phyloP scores from a whole-genome alignment of 1,284 basidiomycete genomes.

The Moesziomyces aphidis region DNA sequence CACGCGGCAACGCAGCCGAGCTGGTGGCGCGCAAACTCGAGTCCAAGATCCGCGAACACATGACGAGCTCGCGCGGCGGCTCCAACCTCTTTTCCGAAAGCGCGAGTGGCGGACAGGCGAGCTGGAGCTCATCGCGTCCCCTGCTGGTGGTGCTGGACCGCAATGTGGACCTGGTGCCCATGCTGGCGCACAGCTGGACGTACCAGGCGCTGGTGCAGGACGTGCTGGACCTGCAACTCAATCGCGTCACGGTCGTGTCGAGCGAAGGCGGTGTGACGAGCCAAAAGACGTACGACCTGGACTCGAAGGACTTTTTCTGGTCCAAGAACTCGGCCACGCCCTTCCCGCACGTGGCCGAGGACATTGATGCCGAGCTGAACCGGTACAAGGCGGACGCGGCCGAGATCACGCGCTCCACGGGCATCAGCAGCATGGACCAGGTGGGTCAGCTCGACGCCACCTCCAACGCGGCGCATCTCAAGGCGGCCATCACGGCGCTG shows the following conservation, averaged over 20 bases:
- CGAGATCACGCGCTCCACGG: slow-evolving; percentile 95
- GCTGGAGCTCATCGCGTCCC: slow-evolving; percentile 50
- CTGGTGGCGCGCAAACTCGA: slow-evolving; percentile 97
- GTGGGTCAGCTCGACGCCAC: slow-evolving; percentile 78
- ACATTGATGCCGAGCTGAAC: slow-evolving; percentile 92
- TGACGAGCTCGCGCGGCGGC: slow-evolving; percentile 75
- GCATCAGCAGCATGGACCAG: slow-evolving; percentile 94
- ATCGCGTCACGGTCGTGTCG: slow-evolving; percentile 82
- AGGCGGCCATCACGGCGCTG: slow-evolving; percentile 97
- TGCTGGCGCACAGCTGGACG: slow-evolving; percentile 98
- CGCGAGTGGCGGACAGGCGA: slow-evolving; percentile 14
- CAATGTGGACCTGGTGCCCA: slow-evolving; percentile 93
- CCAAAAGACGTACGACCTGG: slow-evolving; percentile 81
- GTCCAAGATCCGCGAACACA: slow-evolving; percentile 88
- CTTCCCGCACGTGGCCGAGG: slow-evolving; percentile 98
- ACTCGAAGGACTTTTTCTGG: slow-evolving; percentile 99
- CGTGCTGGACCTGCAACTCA: slow-evolving; percentile 95
- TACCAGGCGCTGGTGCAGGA: slow-evolving; percentile 98
- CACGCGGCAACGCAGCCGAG: slow-evolving; percentile 95
- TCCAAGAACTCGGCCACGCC: slow-evolving; percentile 93
- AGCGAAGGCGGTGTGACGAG: slow-evolving; percentile 39
- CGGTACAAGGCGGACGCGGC: slow-evolving; percentile 95
- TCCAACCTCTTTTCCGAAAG: slow-evolving; percentile 66
- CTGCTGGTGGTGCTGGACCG: slow-evolving; percentile 91
- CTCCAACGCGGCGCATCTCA: slow-evolving; percentile 92